Evolutionary conservation across 2,329 filamentous ascomycete genomes (phyloP).

Genomic region (Triangularia verruculosa): DNA sequence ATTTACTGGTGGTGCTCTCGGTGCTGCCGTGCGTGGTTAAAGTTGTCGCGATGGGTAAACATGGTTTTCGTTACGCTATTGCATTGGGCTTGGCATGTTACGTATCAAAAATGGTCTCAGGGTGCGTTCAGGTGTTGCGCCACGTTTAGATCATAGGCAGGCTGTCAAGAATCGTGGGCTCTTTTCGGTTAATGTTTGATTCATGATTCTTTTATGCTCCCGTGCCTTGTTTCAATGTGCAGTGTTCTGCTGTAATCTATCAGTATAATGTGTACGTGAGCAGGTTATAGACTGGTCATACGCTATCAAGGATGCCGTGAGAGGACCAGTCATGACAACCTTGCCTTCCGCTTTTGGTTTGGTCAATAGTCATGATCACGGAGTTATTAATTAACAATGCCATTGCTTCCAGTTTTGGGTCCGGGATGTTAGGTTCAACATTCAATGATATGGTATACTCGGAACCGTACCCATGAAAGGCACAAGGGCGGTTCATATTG

Average conservation of each 20-base stretch:
- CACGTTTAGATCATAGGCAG: slow-evolving; percentile 21
- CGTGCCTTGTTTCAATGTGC: neutral
- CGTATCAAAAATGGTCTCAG: slow-evolving; percentile 24
- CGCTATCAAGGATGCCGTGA: no score
- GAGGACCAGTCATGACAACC: no score
- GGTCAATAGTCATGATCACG: no score
- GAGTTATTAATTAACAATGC: no score
- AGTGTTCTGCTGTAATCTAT: neutral
- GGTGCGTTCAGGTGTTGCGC: slow-evolving; percentile 23
- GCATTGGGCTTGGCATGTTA: slow-evolving; percentile 30
- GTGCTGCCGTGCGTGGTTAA: slow-evolving; percentile 63
- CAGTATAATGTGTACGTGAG: neutral
- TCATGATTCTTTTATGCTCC: neutral
- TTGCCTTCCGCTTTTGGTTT: no score
- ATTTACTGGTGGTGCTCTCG: slow-evolving; percentile 78
- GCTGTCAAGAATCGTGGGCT: slow-evolving; percentile 22
- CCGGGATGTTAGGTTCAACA: no score
- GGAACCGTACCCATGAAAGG: no score
- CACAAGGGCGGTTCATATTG: no score
- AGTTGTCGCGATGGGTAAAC: slow-evolving; percentile 7
- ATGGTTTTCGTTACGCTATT: slow-evolving; percentile 26
- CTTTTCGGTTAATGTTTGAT: neutral
- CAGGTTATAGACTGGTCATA: no score
- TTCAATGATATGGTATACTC: no score
- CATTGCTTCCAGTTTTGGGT: no score